Conservation (phyloP, 1,284 basidiomycete species). For the Ceratobasidium sp. region DNA sequence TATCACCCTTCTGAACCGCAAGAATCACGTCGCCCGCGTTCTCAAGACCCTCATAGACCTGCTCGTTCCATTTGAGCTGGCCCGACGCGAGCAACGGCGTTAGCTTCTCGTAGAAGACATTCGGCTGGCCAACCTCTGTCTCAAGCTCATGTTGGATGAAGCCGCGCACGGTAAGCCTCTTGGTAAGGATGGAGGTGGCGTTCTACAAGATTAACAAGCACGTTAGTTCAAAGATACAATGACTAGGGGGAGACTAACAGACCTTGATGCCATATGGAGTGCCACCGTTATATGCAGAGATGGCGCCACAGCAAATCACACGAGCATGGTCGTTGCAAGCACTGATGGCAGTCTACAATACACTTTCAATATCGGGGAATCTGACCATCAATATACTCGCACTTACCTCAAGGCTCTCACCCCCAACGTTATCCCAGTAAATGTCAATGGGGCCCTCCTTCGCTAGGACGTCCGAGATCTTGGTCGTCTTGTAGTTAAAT, state of each 20-base stretch:
- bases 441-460: constrained; percentile 57
- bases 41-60: constrained; percentile 66
- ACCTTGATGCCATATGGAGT: constrained; percentile 48
- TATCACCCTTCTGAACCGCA: constrained; percentile 69
- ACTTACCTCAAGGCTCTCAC: constrained; percentile 28
- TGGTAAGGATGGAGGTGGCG: constrained; percentile 49
- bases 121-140: constrained; percentile 56
- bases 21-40: constrained; percentile 67
- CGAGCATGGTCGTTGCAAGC: not conserved
- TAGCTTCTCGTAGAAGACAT: constrained; percentile 23
- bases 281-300: constrained; percentile 48
- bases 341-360: not conserved
- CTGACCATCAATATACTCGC: not conserved
- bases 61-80: constrained; percentile 71
- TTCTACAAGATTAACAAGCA: constrained; percentile 42
- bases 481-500: constrained; percentile 58
- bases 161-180: constrained; percentile 49
- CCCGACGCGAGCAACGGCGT: constrained; percentile 60
- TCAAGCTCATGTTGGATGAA: constrained; percentile 58
- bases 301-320: constrained; percentile 46
- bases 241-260: not conserved
- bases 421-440: constrained; percentile 47
- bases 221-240: not conserved
- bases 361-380: not conserved
- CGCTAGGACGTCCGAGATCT: constrained; percentile 59